Percentiles rank a stretch among this genome's conserved stretches.
Evolutionary conservation across 139 green algal species (phyloP).

Genomic region (Chlamydomonas applanata): DNA sequence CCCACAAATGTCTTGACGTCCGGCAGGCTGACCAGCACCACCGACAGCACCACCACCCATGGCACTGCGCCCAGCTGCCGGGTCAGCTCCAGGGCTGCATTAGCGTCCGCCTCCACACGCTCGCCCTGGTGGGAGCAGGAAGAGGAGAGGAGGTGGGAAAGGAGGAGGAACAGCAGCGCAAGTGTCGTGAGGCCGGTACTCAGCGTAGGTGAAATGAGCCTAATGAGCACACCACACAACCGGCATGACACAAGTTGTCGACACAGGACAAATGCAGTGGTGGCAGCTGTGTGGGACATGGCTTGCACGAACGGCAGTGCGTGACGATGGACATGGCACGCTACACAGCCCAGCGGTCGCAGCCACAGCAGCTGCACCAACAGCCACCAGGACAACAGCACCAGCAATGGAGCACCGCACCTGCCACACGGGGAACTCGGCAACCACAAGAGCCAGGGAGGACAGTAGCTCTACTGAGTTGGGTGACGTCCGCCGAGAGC

Average conservation of each 20-base stretch:
- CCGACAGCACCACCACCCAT: slow-evolving; percentile 3
- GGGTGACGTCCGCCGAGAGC: too few species aligned
- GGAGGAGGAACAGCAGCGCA: neutral
- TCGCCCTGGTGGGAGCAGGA: neutral
- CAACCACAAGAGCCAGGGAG: slow-evolving; percentile 27
- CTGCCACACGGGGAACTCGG: slow-evolving; percentile 46
- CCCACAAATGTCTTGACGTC: neutral
- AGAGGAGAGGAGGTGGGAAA: neutral
- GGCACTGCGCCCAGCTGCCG: neutral
- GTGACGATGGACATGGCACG: too few species aligned
- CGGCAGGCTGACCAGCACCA: neutral
- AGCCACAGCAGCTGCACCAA: slow-evolving; percentile 28
- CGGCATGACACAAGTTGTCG: neutral
- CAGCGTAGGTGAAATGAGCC: neutral
- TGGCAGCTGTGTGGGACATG: too few species aligned
- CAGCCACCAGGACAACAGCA: slow-evolving; percentile 53
- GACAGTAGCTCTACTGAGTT: slow-evolving; percentile 31
- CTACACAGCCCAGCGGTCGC: neutral
- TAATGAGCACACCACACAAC: neutral
- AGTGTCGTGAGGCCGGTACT: neutral
- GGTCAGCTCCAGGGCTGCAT: neutral
- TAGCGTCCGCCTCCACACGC: neutral
- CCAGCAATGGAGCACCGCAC: slow-evolving; percentile 31
- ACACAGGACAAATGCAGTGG: neutral
- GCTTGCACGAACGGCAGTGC: too few species aligned